Evolutionary conservation across 345 rosid genomes (phyloP).

Genomic region (Lenwebbia sp.): DNA sequence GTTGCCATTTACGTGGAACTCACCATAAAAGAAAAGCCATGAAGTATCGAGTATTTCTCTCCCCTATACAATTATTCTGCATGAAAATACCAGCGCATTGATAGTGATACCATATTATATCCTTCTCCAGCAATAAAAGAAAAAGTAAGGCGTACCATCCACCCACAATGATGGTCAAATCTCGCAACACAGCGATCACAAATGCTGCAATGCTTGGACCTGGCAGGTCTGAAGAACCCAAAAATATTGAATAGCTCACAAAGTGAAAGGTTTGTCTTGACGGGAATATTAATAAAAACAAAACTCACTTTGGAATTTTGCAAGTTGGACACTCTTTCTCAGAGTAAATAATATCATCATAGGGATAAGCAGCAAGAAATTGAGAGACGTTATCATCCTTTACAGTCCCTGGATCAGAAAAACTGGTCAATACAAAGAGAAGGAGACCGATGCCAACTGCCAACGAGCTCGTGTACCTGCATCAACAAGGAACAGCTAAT

Average conservation of each 20-base stretch:
- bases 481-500: not conserved
- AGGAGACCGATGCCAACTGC: conserved; percentile 65
- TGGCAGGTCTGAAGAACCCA: conserved; percentile 59
- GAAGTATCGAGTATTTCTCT: conserved; percentile 77
- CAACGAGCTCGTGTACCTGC: conserved; percentile 64
- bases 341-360: conserved; percentile 58
- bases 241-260: not conserved
- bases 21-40: conserved; percentile 94
- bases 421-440: conserved; percentile 71
- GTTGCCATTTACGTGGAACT: conserved; percentile 8
- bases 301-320: conserved; percentile 68
- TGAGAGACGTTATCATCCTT: conserved; percentile 51
- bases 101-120: not conserved
- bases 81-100: not conserved
- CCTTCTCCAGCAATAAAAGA: not conserved
- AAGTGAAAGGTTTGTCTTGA: not conserved
- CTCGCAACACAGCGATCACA: conserved; percentile 91
- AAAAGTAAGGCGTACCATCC: conserved; percentile 51
- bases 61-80: conserved; percentile 95
- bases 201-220: conserved; percentile 94
- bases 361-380: conserved; percentile 69
- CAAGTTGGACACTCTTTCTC: conserved; percentile 85
- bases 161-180: conserved; percentile 96
- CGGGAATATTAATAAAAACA: not conserved
- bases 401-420: conserved; percentile 87